A percentile compares a stretch with the other conserved stretches of the same genome.
phyloP scores from a whole-genome alignment of 192 early-diverging fungal species.

The Gryganskiella cystojenkinii region DNA sequence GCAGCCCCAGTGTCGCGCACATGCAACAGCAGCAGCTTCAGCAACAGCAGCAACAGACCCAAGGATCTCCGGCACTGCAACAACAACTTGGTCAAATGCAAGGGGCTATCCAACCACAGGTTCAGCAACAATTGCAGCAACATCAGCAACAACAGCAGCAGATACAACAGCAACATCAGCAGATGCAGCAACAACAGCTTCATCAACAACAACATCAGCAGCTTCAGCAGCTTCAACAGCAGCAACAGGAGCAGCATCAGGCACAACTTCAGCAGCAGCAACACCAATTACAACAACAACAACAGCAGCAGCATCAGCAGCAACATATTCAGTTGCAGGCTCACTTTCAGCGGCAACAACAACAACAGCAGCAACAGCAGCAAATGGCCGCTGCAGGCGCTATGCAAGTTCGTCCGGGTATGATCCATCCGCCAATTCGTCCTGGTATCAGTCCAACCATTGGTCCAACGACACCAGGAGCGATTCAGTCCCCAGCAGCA shows the following conservation, averaged over 20 bases:
- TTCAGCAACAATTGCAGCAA: conserved; percentile 5
- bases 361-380: conserved; percentile 20
- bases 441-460: conserved; percentile 34
- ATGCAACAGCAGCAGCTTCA: conserved; percentile 26
- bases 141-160: conserved; percentile 5
- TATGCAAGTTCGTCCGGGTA: conserved; percentile 25
- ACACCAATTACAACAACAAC: conserved; percentile 15
- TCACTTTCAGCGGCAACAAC: conserved; percentile 10
- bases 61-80: not conserved
- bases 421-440: conserved; percentile 13
- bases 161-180: conserved; percentile 10
- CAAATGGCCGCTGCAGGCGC: conserved; percentile 26
- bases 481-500: conserved; percentile 9
- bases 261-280: conserved; percentile 9
- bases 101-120: not conserved
- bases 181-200: conserved; percentile 9
- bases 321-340: conserved; percentile 7
- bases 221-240: conserved; percentile 14
- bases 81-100: not conserved
- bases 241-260: conserved; percentile 9
- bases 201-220: conserved; percentile 18
- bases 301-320: conserved; percentile 9
- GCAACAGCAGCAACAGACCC: conserved; percentile 4
- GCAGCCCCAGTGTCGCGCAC: conserved; percentile 20
- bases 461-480: not conserved